phyloP scores from a whole-genome alignment of 2,329 filamentous ascomycete genomes.

The Epichloe uncinata region DNA sequence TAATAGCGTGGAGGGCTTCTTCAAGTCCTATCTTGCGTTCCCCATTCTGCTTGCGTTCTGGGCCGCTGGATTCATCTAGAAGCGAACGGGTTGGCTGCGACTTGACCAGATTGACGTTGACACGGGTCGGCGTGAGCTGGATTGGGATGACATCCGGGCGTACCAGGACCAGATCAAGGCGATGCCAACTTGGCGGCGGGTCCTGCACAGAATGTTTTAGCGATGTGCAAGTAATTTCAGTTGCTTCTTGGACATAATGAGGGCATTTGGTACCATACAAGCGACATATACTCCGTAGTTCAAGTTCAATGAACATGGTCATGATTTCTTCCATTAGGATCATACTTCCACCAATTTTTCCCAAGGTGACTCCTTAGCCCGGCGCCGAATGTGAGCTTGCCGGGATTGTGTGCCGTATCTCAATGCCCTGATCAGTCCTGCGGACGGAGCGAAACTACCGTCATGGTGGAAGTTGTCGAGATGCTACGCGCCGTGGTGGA shows the following conservation, averaged over 20 bases:
- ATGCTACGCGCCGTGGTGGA: too few species aligned
- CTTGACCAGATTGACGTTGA: slow-evolving; percentile 53
- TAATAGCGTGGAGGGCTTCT: slow-evolving; percentile 35
- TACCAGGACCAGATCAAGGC: slow-evolving; percentile 7
- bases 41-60: slow-evolving; percentile 42
- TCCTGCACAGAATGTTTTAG: slow-evolving; percentile 7
- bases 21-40: slow-evolving; percentile 38
- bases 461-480: too few species aligned
- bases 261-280: background rate
- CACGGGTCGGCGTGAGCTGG: slow-evolving; percentile 47
- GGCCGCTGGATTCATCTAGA: slow-evolving; percentile 48
- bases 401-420: too few species aligned
- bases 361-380: too few species aligned
- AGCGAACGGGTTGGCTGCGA: slow-evolving; percentile 45
- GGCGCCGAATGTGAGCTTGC: too few species aligned
- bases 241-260: background rate
- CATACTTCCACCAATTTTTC: too few species aligned
- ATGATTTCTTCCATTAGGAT: background rate
- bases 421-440: too few species aligned
- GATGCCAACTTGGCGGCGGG: slow-evolving; percentile 8
- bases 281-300: background rate
- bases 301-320: background rate
- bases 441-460: too few species aligned
- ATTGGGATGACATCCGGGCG: slow-evolving; percentile 9
- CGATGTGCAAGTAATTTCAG: background rate